Evolutionary conservation across 2,329 filamentous ascomycete species (phyloP), one percentile per base, ranked within the genome.

Genomic region (Diaporthe citri): DNA sequence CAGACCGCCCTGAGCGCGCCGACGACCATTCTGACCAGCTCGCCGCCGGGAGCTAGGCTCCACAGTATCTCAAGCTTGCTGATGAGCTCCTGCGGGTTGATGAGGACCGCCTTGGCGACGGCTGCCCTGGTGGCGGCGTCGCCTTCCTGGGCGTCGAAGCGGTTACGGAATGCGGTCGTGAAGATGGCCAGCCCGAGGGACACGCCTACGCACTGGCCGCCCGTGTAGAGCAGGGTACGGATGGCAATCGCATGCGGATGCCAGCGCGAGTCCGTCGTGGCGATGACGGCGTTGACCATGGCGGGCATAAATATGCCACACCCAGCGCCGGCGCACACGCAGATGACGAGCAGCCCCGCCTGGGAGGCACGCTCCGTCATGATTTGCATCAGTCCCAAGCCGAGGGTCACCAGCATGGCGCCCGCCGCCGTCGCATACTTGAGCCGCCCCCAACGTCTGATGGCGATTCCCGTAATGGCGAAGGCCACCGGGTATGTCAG

Each of bases 271-370:
- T 72, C 72, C 12, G 75, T 76, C 31, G 55, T 69, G 31, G 75
- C 75, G 15, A 76, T 34, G 52, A 76, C 66, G 28, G 75, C 74
- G 39, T 70, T 76, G 67, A 76, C 67, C 72, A 76, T 64, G 62
- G 75, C 69, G 8, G 75, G 75, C 28, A 60, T n/a, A 10, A 59
- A 74, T 15, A 74, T 62, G 48, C 69, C 75, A 56, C 75, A 76
- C 20, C 72, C 75, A 6, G 62, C 69, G 22, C 60, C 55, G 8
- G 56, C 67, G 22, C 55, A 9, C 46, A 66, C 48, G 15, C 67
- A 72, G 55, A 76, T 74, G 10, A 66, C 10, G 17, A 76, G 28
- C 52, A 72, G 36, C 17, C n/a, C 15, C 4, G 20, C 17, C 28
- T 60, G 28, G 2, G 72, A 60, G 22, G 39, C 43, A 6, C n/a